Conservation (phyloP, 805 yeast species). For the Candida tallmaniae region DNA sequence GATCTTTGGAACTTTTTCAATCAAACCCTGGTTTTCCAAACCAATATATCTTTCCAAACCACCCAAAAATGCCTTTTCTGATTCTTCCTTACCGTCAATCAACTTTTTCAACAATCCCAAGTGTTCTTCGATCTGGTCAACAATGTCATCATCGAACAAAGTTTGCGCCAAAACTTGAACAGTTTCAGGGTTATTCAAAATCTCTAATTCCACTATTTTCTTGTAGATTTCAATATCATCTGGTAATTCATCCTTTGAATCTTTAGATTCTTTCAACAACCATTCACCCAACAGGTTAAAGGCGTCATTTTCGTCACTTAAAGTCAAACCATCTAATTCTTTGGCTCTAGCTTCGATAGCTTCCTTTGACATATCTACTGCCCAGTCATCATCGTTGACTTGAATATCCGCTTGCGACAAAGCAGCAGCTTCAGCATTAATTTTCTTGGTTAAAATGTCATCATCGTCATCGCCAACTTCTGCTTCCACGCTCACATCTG, state of each 20-base stretch:
- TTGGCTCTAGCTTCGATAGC: constrained; percentile 90
- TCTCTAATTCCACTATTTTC: constrained; percentile 75
- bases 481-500: constrained; percentile 15
- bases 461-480: constrained; percentile 49
- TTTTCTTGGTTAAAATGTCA: constrained; percentile 70
- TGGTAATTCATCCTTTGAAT: constrained; percentile 59
- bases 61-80: constrained; percentile 87
- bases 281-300: constrained; percentile 87
- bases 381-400: constrained; percentile 92
- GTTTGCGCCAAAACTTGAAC: constrained; percentile 91
- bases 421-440: constrained; percentile 78
- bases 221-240: constrained; percentile 89
- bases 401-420: constrained; percentile 46
- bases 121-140: constrained; percentile 69
- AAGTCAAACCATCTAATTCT: constrained; percentile 67
- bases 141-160: constrained; percentile 73
- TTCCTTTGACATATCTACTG: constrained; percentile 94
- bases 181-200: constrained; percentile 67
- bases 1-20: constrained; percentile 74
- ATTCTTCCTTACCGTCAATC: constrained; percentile 54
- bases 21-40: constrained; percentile 63
- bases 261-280: constrained; percentile 54
- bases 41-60: constrained; percentile 95
- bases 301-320: constrained; percentile 42
- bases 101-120: constrained; percentile 79